Percentiles rank a stretch among this genome's conserved stretches.
Conservation (phyloP, 805 yeast genomes). For the Kluyveromyces siamensis region DNA sequence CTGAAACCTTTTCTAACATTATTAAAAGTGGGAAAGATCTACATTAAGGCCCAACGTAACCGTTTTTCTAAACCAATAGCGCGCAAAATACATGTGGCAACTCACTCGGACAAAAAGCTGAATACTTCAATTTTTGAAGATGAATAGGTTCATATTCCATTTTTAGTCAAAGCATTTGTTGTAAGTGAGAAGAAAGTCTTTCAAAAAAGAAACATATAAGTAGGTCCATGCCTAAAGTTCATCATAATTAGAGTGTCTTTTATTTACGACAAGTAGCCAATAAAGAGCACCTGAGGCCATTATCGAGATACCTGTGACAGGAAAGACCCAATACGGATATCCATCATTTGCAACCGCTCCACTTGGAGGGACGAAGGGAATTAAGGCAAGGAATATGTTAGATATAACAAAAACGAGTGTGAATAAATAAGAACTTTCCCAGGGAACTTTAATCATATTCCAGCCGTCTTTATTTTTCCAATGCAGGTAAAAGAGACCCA, state of each 20-base stretch:
- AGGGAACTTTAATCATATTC: conserved; percentile 22
- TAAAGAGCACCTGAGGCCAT: conserved; percentile 35
- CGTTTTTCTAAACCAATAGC: too few relatives aligned
- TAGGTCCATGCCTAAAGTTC: neutral
- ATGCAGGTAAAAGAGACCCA: conserved; percentile 34
- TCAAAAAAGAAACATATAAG: too few relatives aligned
- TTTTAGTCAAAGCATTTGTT: too few relatives aligned
- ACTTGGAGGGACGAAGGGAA: conserved; percentile 52
- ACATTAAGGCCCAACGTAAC: too few relatives aligned
- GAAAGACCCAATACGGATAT: conserved; percentile 52
- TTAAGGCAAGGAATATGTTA: conserved; percentile 41
- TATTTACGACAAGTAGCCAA: conserved; percentile 19
- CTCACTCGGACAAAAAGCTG: too few relatives aligned
- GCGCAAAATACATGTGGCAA: too few relatives aligned
- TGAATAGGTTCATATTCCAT: too few relatives aligned
- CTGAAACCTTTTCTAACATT: too few relatives aligned
- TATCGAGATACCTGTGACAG: conserved; percentile 42
- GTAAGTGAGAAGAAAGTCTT: too few relatives aligned
- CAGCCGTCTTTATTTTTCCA: conserved; percentile 38
- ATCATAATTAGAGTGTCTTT: neutral
- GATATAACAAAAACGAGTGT: conserved; percentile 35
- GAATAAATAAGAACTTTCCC: conserved; percentile 22
- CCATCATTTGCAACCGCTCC: conserved; percentile 17
- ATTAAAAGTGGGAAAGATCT: too few relatives aligned
- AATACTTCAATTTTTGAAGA: too few relatives aligned